These are phyloP conservation scores for Trichosporon inkin DNA, from an alignment of 1,284 basidiomycete genomes.

Conservation along the genomic window DNA sequence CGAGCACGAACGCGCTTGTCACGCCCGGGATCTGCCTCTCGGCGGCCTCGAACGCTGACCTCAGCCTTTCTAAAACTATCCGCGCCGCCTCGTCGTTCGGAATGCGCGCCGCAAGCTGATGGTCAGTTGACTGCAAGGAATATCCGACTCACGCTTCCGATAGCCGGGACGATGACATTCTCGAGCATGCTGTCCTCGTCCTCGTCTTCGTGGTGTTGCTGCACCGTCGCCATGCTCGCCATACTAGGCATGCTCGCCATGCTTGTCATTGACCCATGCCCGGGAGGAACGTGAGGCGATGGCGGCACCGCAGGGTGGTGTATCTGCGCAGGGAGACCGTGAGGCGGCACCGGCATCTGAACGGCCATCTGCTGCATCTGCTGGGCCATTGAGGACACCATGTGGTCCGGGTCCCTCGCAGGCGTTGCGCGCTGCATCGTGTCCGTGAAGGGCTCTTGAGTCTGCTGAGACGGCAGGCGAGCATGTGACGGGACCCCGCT, in stretches of 20 bases:
- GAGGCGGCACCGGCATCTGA: slow-evolving; percentile 14
- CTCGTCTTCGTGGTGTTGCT: slow-evolving; percentile 52
- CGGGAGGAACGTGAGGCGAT: slow-evolving; percentile 34
- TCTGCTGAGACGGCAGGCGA: not conserved
- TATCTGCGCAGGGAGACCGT: slow-evolving; percentile 32
- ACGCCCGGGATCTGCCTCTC: slow-evolving; percentile 64
- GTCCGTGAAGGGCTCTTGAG: slow-evolving; percentile 22
- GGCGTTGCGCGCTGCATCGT: slow-evolving; percentile 29
- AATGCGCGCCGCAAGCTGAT: slow-evolving; percentile 81
- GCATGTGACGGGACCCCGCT: not conserved
- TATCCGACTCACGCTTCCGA: slow-evolving; percentile 76
- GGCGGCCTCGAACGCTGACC: slow-evolving; percentile 84
- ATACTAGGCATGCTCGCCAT: slow-evolving; percentile 3
- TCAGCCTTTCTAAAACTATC: slow-evolving; percentile 72
- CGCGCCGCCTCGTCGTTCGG: slow-evolving; percentile 81
- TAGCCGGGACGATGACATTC: slow-evolving; percentile 87
- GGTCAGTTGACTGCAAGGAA: not conserved
- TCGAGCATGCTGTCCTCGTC: slow-evolving; percentile 85
- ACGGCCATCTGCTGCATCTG: slow-evolving; percentile 16
- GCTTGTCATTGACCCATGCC: slow-evolving; percentile 23
- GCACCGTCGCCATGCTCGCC: slow-evolving; percentile 31
- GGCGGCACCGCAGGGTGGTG: slow-evolving; percentile 59
- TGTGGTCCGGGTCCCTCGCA: slow-evolving; percentile 12
- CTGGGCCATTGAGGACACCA: slow-evolving; percentile 17
- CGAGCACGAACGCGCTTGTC: slow-evolving; percentile 52